Evolutionary conservation across 306 rosid genomes (phyloP).

Genomic region (Trichosanthes truncata): DNA sequence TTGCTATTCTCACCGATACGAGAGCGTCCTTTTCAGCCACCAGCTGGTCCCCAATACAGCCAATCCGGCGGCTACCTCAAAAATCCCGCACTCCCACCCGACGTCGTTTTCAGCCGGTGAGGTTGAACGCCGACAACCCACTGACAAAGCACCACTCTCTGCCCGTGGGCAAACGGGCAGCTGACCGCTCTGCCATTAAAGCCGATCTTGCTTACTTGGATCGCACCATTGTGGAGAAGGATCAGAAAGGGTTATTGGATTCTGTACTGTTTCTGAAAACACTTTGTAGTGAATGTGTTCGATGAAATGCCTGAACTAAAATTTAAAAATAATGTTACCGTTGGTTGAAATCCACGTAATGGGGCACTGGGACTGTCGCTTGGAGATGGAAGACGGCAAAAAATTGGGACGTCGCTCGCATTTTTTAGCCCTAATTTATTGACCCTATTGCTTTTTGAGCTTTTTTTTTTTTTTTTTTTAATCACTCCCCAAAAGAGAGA

Average conservation of each 20-base stretch:
- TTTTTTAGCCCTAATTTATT: not conserved
- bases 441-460: not conserved
- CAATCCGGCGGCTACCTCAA: not conserved
- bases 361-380: not conserved
- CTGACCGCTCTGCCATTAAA: not conserved
- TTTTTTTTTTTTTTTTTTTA: not conserved
- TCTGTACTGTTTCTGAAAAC: not conserved
- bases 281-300: not conserved
- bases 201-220: not conserved
- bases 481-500: not conserved
- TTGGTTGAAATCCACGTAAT: conserved; percentile 8
- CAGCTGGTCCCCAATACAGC: not conserved
- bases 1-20: not conserved
- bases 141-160: not conserved
- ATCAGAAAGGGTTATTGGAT: not conserved
- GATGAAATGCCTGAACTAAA: not conserved
- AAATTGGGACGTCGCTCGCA: conserved; percentile 1
- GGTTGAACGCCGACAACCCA: conserved; percentile 4
- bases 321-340: not conserved
- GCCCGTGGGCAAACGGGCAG: not conserved
- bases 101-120: conserved; percentile 1
- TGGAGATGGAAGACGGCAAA: not conserved
- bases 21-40: not conserved
- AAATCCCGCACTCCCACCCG: not conserved
- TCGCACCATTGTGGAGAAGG: not conserved